phyloP scores from a whole-genome alignment of 2,329 filamentous ascomycete species.

The Madurella fahalii region DNA sequence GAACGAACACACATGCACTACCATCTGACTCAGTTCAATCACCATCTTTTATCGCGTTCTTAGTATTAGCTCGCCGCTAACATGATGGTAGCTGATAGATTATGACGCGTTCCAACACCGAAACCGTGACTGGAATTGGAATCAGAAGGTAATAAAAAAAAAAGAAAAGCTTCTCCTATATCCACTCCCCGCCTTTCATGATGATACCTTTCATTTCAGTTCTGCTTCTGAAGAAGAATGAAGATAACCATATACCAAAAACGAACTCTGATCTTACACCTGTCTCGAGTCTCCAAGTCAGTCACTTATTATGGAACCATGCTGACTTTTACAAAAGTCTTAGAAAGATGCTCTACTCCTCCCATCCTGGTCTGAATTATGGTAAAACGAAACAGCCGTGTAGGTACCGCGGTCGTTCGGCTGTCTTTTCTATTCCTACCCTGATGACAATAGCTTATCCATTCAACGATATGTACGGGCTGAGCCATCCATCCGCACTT shows the following conservation, averaged over 20 bases:
- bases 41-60: neutral
- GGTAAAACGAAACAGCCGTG: slow-evolving; percentile 4
- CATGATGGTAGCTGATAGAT: slow-evolving; percentile 8
- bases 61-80: slow-evolving; percentile 13
- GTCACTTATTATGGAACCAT: neutral
- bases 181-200: slow-evolving; percentile 41
- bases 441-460: slow-evolving; percentile 69
- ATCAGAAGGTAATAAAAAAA: slow-evolving; percentile 19
- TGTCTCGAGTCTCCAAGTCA: neutral
- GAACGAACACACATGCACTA: slow-evolving; percentile 69
- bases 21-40: slow-evolving; percentile 53
- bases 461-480: slow-evolving; percentile 66
- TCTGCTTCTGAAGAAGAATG: slow-evolving; percentile 70
- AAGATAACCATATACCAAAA: slow-evolving; percentile 64
- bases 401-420: slow-evolving; percentile 13
- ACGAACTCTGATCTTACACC: slow-evolving; percentile 47
- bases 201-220: slow-evolving; percentile 63
- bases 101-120: neutral
- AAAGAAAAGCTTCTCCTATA: slow-evolving; percentile 7
- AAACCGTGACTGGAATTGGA: neutral
- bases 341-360: neutral
- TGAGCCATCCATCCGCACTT: slow-evolving; percentile 71
- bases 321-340: slow-evolving; percentile 14
- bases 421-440: slow-evolving; percentile 16
- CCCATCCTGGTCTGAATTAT: neutral